phyloP scores from a whole-genome alignment of 352 stramenopile genomes.

The Phytophthora cajani region DNA sequence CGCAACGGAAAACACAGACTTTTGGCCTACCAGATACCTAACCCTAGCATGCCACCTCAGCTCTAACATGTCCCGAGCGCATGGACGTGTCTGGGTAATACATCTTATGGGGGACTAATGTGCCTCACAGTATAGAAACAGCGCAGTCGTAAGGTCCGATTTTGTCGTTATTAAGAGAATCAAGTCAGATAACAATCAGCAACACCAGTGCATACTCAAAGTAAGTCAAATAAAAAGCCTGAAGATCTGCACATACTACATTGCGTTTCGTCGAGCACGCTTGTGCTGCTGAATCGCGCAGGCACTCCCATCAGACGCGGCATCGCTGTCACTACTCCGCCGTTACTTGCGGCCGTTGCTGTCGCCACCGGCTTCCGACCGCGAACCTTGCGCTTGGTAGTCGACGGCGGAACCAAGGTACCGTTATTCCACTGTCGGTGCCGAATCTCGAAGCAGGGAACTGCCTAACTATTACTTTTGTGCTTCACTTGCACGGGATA shows the following conservation, averaged over 20 bases:
- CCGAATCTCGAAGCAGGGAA: constrained; percentile 9
- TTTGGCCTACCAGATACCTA: too few relatives aligned
- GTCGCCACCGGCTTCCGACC: neutral
- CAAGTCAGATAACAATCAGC: neutral
- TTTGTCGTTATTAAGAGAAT: neutral
- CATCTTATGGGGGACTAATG: neutral
- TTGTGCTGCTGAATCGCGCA: too few relatives aligned
- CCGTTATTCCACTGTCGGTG: neutral
- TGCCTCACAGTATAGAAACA: neutral
- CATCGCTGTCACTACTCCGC: neutral
- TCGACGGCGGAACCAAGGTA: neutral
- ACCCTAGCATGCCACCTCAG: neutral
- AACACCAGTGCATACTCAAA: neutral
- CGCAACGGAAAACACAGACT: too few relatives aligned
- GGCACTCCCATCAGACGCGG: too few relatives aligned
- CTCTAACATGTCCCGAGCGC: too few relatives aligned
- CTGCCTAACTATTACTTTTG: neutral
- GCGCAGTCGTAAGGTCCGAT: neutral
- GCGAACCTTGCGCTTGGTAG: constrained; percentile 1
- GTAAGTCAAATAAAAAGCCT: neutral
- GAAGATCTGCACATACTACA: too few relatives aligned
- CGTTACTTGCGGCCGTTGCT: neutral
- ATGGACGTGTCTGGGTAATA: too few relatives aligned
- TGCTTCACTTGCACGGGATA: constrained; percentile 13
- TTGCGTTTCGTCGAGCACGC: too few relatives aligned